Base-by-base conservation (phyloP, 352 stramenopile species). In the Phytophthora macrochlamydospora region DNA sequence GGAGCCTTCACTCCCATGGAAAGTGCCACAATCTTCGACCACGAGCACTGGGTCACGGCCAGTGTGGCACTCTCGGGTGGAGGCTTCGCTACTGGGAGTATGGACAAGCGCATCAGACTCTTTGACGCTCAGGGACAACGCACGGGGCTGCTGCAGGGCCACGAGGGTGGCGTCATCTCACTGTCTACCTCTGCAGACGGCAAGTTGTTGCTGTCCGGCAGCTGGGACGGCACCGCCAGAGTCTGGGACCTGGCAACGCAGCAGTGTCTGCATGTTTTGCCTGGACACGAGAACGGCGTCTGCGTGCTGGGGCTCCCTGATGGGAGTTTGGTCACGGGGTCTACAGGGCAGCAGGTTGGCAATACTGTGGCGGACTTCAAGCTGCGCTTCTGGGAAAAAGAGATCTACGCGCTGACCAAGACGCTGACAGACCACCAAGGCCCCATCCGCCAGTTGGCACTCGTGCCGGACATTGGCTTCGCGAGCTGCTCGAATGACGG, bases 401-500 rank as follows among this genome's bases (percentile, higher is more conserved):
- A 85, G 14, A 69, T 59, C 31, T 83, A 75, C 38, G 43, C 54
- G 40, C 61, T 95, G 14, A 67, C 49, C 24, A 89, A 89, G 67
- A 91, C 78, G 3, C 45, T 92, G 24, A 53, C 66, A 2, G 83
- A 93, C 69, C 83, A 94, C 53, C 55, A 78, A 37, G 87, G 87
- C 1, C 85, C 87, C 0, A 89, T 95, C 32, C 83, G 87, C 2
- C 84, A 93, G 70, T 65, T 95, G 9, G 83, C 71, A 6, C 46
- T 90, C 18, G 61, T 94, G 32, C 81, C 83, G 2, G 73, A 81
- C 7, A 76, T 93, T 31, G 85, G 87, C 42, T 95, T 93, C 57
- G 81, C 92, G 28, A 93, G 84, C 52, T 95, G 87, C 63, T 95
- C 87, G 2, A 95, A 95, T 60, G 87, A 95, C 48, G 87, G 87